Evolutionary conservation across 2,329 filamentous ascomycete species (phyloP), one percentile per base, ranked within the genome.

Genomic region (Aspergillus felis): DNA sequence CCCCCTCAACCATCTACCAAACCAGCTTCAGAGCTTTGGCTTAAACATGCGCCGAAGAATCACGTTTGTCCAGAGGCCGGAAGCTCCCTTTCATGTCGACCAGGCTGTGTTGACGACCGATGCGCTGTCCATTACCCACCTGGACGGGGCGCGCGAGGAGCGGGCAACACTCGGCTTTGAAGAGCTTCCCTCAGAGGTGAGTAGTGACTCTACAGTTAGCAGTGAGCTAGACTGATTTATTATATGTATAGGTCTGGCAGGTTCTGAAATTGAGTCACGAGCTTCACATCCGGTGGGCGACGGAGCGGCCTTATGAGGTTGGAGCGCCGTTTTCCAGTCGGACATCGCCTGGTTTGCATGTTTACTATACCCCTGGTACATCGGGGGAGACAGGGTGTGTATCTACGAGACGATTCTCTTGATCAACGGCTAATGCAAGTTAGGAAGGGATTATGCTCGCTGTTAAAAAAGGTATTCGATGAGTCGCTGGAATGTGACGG

Each of bases 231-330:
- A 9, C 27, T 24, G 4, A 12, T 41, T n/a, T 14, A 6, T 57
- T 2, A 42, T 20, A 10, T 50, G n/a, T 66, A 47, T 24, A 86
- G 84, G 72, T 94, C 17, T 82, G 81, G 58, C 74, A 81, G 27
- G 74, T 88, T 14, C 78, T 96, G 27, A 79, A 82, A 54, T 79
- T 84, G 66, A 85, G 84, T 61, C 84, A 88, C 66, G 87, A 91
- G 71, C 76, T 97, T 46, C 89, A 93, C 72, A 78, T 97, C 57
- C 85, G 89, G 70, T 96, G 92, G 90, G 82, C 84, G n/a, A 84
- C 86, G 14, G 77, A 84, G 2, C 66, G 69, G 6, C 67, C 80
- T 1, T 87, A 87, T 70, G 77, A 83, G 42, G 78, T 83, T 1
- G 77, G 87, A 48, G 81, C 87, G 42, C 92, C 92, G 1, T 88